Base-by-base conservation (phyloP, 192 early-diverging fungal species). In the Lobulomyces angularis region DNA sequence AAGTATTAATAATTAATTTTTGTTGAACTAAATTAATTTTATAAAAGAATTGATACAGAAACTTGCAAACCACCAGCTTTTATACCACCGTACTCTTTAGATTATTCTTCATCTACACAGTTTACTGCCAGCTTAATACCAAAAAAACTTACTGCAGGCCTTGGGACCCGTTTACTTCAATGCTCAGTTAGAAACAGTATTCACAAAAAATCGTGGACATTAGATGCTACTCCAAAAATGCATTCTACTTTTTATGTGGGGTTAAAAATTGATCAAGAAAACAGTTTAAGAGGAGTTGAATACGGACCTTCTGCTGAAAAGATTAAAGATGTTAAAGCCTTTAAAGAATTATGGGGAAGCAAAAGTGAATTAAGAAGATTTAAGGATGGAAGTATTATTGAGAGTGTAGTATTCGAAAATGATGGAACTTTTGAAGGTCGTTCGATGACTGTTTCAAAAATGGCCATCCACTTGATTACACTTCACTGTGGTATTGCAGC, bases 281-380 rank as follows among this genome's bases (percentile, higher is more conserved):
- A 72, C 32, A 67, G 81, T 3, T 51, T 60, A 37, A 75, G 86
- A 21, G 32, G 86, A 19, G 86, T 98, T 0, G 90, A 89, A 51
- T 64, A 82, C 51, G 94, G 94, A 0, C 94, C 94, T 8, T 58
- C 54, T 26, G 78, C 83, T 11, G 80, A 84, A 23, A 73, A 90
- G 11, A 12, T 11, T 12, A 30, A 39, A 11, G 76, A 63, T 8
- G 65, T 75, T 3, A 63, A 63, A 7, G 69, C 59, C 14, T 95
- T 92, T 67, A 64, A 76, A 6, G 51, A 62, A 19, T 62, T 89
- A 24, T 98, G 94, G 94, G 94, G 94, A n/a, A 69, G 63, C 27
- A 80, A 78, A 25, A 71, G 86, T 2, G 90, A 93, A 51, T 55
- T 91, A 37, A 80, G 94, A 23, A 80, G 94, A 11, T 98, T 95